A percentile compares a stretch with the other conserved stretches of the same genome.
These are phyloP conservation scores for Penicillium fuscoglaucum DNA, from an alignment of 2,329 filamentous ascomycete genomes.

Conservation along the genomic window DNA sequence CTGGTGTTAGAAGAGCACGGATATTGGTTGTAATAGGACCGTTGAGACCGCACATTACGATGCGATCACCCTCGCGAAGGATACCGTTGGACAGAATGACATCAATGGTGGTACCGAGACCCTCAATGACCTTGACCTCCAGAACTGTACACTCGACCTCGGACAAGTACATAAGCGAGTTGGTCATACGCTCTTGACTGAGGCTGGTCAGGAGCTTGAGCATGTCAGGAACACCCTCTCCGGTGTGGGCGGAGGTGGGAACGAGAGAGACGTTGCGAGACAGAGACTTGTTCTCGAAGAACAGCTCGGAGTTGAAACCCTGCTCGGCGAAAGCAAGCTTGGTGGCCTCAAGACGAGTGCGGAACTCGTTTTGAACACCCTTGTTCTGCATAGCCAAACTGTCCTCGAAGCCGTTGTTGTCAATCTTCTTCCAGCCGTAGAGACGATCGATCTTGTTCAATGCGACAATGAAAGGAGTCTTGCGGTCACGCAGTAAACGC, in stretches of 20 bases:
- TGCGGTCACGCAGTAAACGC: constrained; percentile 85
- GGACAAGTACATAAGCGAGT: constrained; percentile 94
- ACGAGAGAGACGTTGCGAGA: constrained; percentile 91
- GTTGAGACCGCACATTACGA: constrained; percentile 95
- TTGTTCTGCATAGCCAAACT: constrained; percentile 87
- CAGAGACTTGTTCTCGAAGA: constrained; percentile 98
- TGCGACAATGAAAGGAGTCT: constrained; percentile 97
- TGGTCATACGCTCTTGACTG: constrained; percentile 96
- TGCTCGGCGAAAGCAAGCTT: constrained; percentile 95
- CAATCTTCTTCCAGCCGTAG: constrained; percentile 97
- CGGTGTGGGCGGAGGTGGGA: constrained; percentile 96
- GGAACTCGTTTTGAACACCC: constrained; percentile 91
- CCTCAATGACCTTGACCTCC: constrained; percentile 98
- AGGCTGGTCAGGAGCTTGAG: constrained; percentile 89
- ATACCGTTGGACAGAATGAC: constrained; percentile 96
- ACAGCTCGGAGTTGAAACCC: constrained; percentile 96
- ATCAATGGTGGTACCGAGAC: constrained; percentile 97
- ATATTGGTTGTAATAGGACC: constrained; percentile 95
- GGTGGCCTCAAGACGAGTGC: constrained; percentile 82
- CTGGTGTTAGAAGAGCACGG: constrained; percentile 87
- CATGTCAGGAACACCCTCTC: constrained; percentile 98
- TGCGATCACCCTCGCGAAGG: constrained; percentile 86
- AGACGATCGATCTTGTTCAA: constrained; percentile 99
- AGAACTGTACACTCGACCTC: constrained; percentile 97
- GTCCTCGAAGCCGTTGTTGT: constrained; percentile 97